Base-by-base conservation (phyloP, 2,329 filamentous ascomycete species). In the Calonectria montana region DNA sequence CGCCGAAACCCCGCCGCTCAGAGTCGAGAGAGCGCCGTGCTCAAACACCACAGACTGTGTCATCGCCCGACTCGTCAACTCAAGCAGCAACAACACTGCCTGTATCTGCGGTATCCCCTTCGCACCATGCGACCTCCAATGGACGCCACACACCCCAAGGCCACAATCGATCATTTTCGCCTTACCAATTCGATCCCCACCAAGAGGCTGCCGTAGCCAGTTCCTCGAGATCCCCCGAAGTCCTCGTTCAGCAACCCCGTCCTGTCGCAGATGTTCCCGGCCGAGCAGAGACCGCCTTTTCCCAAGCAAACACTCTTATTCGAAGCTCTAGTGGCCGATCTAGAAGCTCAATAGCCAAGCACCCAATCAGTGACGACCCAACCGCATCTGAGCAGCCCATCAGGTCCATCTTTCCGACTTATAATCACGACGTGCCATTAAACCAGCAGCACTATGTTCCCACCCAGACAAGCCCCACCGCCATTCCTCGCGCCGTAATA, bases 391-490 rank as follows among this genome's bases (percentile, higher is more conserved):
- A 80, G 63, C 81, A 74, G 71, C 76, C 81, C 0, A 87, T 94
- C 77, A 88, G 90, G 37, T 95, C 93, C 27, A 95, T 96, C 77
- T 96, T 96, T 77, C 94, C 94, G 9, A 88, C 89, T 35, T 95
- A 95, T 80, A 91, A 96, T 78, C 92, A 91, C 3, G 88, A 88
- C 1, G 80, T 94, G 27, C 87, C 93, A 6, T 87, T 94, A 3
- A 87, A 91, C 67, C 89, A 91, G 69, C 94, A 96, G 79, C 83
- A 90, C 57, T 95, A 96, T 83, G 93, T 89, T 61, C 93, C 93
- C 2, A 92, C 90, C 0, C 90, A 93, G 79, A 84, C 88, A 67
- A 91, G 89, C 71, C 91, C 93, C 15, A 89, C 89, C 1, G 87
- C 90, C 37, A 89, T 94, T 61, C 91, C 92, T 6, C 86, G 87